Evolutionary conservation across 352 stramenopile species (phyloP), one percentile per base, ranked within the genome.

Genomic region (Paralagenidium karlingii): DNA sequence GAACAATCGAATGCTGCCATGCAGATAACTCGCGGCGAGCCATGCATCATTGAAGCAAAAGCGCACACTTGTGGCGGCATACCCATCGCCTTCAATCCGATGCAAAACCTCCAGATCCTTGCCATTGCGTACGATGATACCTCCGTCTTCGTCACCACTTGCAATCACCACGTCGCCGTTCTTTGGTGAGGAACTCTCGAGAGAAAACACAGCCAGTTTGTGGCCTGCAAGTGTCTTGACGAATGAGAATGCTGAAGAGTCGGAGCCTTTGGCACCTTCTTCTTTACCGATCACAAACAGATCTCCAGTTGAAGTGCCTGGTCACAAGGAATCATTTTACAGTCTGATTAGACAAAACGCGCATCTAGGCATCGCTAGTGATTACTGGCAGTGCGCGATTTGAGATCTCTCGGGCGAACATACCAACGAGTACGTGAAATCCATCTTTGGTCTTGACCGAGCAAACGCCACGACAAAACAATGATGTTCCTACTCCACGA

Each of bases 391-490:
- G n/a, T n/a, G n/a, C n/a, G n/a, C n/a, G n/a, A n/a, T n/a, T n/a
- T n/a, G n/a, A n/a, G n/a, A n/a, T n/a, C n/a, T n/a, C n/a, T n/a
- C n/a, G n/a, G n/a, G n/a, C n/a, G n/a, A n/a, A n/a, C n/a, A n/a
- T n/a, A n/a, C n/a, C n/a, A 83, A 66, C 68, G 12, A 86, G 49
- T 13, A 76, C 55, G 31, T 83, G 27, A 22, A 48, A 51, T 16
- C 61, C 52, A 4, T 63, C 47, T 36, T 66, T 68, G 36, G 60
- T 62, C 38, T 78, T 49, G 33, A 82, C 45, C 11, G 64, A 60
- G 21, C 56, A 73, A 34, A 86, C 81, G 27, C 71, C 71, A 25
- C 66, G 57, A 24, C 71, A 82, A 43, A 79, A 83, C 5, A 76
- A 26, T 8, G 54, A 55, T 19, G 55, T 51, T 5, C 52, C 71